A percentile compares a stretch with the other conserved stretches of the same genome.
Evolutionary conservation across 2,329 filamentous ascomycete species (phyloP).

Genomic region (Dryadomyces quercivorus): DNA sequence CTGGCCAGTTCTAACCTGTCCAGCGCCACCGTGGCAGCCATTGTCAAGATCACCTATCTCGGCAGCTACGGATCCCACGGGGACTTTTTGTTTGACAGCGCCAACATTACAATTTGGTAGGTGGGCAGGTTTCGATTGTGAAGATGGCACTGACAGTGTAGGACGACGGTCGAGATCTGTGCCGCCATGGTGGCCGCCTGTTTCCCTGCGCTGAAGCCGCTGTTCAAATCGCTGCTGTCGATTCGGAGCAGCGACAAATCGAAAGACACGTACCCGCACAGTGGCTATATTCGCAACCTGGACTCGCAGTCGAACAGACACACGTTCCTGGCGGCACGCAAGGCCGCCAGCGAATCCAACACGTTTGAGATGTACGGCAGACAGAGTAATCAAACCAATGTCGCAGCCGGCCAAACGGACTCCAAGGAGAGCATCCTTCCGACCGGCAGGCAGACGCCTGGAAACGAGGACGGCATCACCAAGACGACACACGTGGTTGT

Average conservation of each 20-base stretch:
- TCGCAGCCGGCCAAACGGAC: not conserved
- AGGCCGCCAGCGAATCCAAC: not conserved
- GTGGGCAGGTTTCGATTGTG: no score
- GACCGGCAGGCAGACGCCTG: not conserved
- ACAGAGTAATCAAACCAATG: not conserved
- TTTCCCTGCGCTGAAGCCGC: conserved; percentile 12
- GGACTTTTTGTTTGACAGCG: conserved; percentile 18
- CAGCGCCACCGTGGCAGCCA: conserved; percentile 14
- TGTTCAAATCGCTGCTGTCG: conserved; percentile 9
- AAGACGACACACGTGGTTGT: conserved; percentile 3
- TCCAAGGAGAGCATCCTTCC: conserved; percentile 2
- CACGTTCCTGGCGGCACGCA: not conserved
- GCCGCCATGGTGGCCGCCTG: conserved; percentile 15
- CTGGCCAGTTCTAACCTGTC: no score
- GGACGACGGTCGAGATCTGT: conserved; percentile 15
- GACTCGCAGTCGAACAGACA: not conserved
- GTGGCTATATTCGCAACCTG: not conserved
- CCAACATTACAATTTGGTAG: conserved; percentile 18
- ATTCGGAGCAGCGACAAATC: not conserved
- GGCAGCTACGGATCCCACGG: conserved; percentile 14
- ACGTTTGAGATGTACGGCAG: conserved; percentile 1
- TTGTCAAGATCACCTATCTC: conserved; percentile 17
- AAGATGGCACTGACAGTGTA: no score
- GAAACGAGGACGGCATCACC: not conserved
- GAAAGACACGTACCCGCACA: not conserved